These are phyloP conservation scores for Eimeria maxima DNA, from an alignment of 169 alveolate genomes.

Conservation along the genomic window DNA sequence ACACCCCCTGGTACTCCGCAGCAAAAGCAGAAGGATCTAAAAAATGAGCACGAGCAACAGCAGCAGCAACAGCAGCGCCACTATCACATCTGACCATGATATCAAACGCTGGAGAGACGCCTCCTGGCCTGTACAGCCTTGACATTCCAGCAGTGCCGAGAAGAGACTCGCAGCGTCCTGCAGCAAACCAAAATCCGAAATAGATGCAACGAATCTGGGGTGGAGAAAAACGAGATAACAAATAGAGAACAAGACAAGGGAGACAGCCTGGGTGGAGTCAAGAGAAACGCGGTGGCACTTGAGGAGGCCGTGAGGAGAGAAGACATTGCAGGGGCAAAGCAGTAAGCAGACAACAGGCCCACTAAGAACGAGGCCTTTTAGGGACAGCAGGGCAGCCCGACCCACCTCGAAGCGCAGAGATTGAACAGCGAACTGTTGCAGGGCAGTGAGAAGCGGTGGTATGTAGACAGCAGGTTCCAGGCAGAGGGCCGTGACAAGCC, in stretches of 20 bases:
- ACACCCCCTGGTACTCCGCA: too few species aligned
- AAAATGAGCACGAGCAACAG: background rate
- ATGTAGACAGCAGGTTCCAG: constrained; percentile 15
- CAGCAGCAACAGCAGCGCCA: background rate
- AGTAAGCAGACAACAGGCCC: too few species aligned
- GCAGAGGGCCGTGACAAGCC: background rate
- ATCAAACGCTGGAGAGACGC: background rate
- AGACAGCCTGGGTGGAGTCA: background rate
- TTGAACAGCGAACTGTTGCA: background rate
- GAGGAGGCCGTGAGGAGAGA: too few species aligned
- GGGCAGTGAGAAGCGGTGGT: constrained; percentile 2
- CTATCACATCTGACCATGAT: background rate
- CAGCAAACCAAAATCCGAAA: background rate
- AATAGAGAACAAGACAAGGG: background rate
- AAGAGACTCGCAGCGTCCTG: background rate
- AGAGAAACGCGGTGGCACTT: background rate
- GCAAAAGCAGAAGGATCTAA: too few species aligned
- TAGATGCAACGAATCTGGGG: background rate
- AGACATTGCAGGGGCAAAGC: too few species aligned
- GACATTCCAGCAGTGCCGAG: background rate
- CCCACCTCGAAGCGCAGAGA: background rate
- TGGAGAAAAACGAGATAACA: background rate
- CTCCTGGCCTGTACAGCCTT: background rate
- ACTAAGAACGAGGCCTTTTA: too few species aligned
- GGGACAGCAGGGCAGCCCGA: background rate